Evolutionary conservation across 768 basidiomycete genomes (phyloP).

Genomic region (Porphyrellus cyaneotinctus): DNA sequence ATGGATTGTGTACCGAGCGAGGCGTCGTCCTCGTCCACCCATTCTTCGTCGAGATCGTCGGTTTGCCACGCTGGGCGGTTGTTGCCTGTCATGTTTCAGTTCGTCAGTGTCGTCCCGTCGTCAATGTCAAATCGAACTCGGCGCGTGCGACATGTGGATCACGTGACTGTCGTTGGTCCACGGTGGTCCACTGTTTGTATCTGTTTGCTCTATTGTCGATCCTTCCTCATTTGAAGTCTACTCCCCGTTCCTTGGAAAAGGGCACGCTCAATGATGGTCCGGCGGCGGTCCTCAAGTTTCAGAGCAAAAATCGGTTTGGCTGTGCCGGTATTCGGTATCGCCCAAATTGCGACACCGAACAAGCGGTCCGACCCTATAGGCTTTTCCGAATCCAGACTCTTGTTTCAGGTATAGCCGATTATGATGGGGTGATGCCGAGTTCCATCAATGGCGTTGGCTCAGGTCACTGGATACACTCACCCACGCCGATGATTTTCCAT

Average conservation of each 20-base stretch:
- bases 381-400: not conserved
- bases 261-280: no score
- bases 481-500: not conserved
- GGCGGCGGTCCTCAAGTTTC: not conserved
- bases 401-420: slow-evolving; percentile 15
- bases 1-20: slow-evolving; percentile 48
- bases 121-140: slow-evolving; percentile 4
- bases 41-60: slow-evolving; percentile 88
- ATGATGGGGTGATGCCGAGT: not conserved
- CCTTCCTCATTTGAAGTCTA: slow-evolving; percentile 6
- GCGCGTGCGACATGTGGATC: slow-evolving; percentile 6
- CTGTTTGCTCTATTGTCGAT: slow-evolving; percentile 18
- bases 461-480: not conserved
- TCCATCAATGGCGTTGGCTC: slow-evolving; percentile 2
- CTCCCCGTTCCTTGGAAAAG: no score
- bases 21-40: slow-evolving; percentile 60
- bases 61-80: slow-evolving; percentile 76
- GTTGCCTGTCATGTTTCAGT: slow-evolving; percentile 8
- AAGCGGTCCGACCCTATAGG: not conserved
- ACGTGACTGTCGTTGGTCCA: slow-evolving; percentile 30
- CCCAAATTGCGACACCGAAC: not conserved
- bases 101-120: not conserved
- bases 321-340: not conserved
- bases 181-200: slow-evolving; percentile 15
- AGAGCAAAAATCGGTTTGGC: not conserved